Base-by-base conservation (phyloP, 768 basidiomycete species). In the Tulasnella sp. region DNA sequence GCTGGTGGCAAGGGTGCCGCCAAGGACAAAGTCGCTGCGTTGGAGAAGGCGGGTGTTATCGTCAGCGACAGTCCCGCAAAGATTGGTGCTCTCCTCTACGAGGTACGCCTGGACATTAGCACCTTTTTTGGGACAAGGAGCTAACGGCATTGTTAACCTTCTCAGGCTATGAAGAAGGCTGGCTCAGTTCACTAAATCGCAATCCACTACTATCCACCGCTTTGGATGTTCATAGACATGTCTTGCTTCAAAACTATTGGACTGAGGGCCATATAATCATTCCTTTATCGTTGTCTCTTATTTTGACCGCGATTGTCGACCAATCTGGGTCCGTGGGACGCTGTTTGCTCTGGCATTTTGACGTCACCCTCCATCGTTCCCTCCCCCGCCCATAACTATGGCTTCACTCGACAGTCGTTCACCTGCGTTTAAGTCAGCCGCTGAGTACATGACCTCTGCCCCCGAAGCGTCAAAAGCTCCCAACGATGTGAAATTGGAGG, bases 1-100 rank as follows among this genome's bases (percentile, higher is more conserved):
- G 92, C 94, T 76, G 98, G 98, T 81, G 98, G 98, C 68, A 99
- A 99, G 88, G 98, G 93, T 85, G 95, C 95, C 81, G 98, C 98
- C 7, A 89, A 88, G 38, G 98, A 98, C 88, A 99, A 99, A 87
- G 96, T 98, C 62, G 90, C 88, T 77, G 95, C 95, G 44, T 89
- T 99, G 34, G 92, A 97, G 85, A 91, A 88, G 84, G 98, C 98
- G 52, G 98, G 98, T 80, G 98, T 90, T 39, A 89, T 97, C 82
- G 97, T 99, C 81, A 96, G 95, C 10, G 91, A 96, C 85, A 96
- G 94, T 85, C 98, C 98, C 16, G 97, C 98, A 1, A 93, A 97
- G 87, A 97, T 99, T 85, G 98, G 98, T 75, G 82, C 85, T 48
- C 90, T 94, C 83, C 95, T 99, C 91, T 88, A 96, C 81, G 92